Evolutionary conservation across 345 rosid species (phyloP), one percentile per base, ranked within the genome.

Genomic region (Brassica cretica): DNA sequence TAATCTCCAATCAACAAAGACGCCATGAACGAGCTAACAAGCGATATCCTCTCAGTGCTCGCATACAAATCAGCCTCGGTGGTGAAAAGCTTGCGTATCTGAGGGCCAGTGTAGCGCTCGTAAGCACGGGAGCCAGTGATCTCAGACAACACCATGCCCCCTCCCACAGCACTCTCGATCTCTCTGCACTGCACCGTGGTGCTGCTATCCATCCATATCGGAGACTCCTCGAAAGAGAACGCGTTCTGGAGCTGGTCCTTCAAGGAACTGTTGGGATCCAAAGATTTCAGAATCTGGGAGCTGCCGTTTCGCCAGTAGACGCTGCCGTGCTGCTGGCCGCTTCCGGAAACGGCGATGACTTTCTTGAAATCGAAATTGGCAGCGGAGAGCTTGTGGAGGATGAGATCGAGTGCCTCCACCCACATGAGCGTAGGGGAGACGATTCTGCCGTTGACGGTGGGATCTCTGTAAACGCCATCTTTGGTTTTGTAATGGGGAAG

Each of bases 291-390:
- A 27, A 86, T 60, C 12, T 78, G 65, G 30, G 89, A 83, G 84
- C 91, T 66, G 12, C 93, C 97, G 0, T 78, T 88, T 79, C 80
- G 88, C 98, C 99, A 95, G 68, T 93, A 95, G 68, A 95, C 90
- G 55, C 99, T 95, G n/a, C 97, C 99, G 44, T 95, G 99, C 39
- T 95, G 99, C 81, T 95, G 99, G 32, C 99, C 99, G 16, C 98
- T 93, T 8, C 98, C 97, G 0, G 99, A 95, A 65, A 95, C 72
- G n/a, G 99, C 96, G 29, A 82, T 76, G 21, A 95, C 75, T 73
- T 89, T 93, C 16, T 76, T 82, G 66, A 95, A 91, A 78, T 93
- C 92, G 76, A 95, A 79, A 64, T 82, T 78, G 0, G 93, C 81
- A 8, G 83, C 78, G 1, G 80, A 68, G 24, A 95, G 90, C 75